phyloP scores from a whole-genome alignment of 768 basidiomycete species.

The Psilocybe subaeruginosa region DNA sequence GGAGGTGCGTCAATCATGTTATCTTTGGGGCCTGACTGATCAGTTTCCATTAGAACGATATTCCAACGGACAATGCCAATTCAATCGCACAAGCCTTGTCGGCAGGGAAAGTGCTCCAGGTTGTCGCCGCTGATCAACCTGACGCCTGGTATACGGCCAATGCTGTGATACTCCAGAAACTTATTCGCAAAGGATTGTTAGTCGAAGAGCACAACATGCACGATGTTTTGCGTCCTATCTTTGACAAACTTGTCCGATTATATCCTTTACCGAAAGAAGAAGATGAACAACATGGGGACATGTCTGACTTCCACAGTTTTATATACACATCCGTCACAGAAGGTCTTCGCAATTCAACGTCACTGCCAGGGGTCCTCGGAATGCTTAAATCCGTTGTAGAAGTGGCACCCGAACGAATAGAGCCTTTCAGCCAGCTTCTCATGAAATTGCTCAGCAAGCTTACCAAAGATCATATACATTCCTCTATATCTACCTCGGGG shows the following conservation, averaged over 20 bases:
- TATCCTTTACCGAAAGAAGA: slow-evolving; percentile 81
- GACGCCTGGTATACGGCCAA: slow-evolving; percentile 82
- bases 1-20: slow-evolving; percentile 61
- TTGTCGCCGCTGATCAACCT: slow-evolving; percentile 81
- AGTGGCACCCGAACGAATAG: slow-evolving; percentile 80
- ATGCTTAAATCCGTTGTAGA: slow-evolving; percentile 88
- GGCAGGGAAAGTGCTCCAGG: slow-evolving; percentile 86
- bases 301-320: slow-evolving; percentile 78
- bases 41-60: slow-evolving; percentile 59
- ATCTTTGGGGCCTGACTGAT: slow-evolving; percentile 1
- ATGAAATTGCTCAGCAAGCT: slow-evolving; percentile 86
- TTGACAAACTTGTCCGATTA: slow-evolving; percentile 76
- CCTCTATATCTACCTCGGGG: slow-evolving; percentile 45
- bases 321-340: slow-evolving; percentile 77
- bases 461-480: slow-evolving; percentile 84
- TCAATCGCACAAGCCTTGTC: slow-evolving; percentile 72
- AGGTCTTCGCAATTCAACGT: slow-evolving; percentile 71
- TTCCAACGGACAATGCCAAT: slow-evolving; percentile 60
- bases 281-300: slow-evolving; percentile 73
- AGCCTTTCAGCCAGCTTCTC: slow-evolving; percentile 73
- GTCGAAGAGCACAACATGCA: slow-evolving; percentile 81
- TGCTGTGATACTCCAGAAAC: slow-evolving; percentile 71
- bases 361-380: slow-evolving; percentile 78
- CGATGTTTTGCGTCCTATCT: slow-evolving; percentile 80
- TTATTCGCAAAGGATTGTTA: slow-evolving; percentile 85